Base-by-base conservation (phyloP, 2,329 filamentous ascomycete genomes). In the Cercospora sp. region DNA sequence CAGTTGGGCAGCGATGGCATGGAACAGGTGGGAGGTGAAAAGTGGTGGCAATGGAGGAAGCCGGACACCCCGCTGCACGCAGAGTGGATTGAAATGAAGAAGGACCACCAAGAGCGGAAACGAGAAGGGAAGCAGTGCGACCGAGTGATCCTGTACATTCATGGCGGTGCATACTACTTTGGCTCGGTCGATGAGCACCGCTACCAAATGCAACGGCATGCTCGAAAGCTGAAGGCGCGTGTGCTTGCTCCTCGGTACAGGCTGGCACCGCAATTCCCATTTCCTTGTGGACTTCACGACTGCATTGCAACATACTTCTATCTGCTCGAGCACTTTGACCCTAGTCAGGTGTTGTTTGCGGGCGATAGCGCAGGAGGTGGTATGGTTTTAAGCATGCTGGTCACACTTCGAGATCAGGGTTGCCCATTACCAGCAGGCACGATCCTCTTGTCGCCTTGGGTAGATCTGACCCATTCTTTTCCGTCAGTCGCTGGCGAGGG, bases 161-260 rank as follows among this genome's bases (percentile, higher is more conserved):
- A 98, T 77, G 95, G 95, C 13, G 94, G 94, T 6, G 94, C 91
- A 21, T 98, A 97, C 81, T 99, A 90, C 81, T 98, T 99, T 78
- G 94, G 95, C 13, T 96, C 93, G 74, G 90, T 97, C 43, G 94
- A 97, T 77, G 94, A 97, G 79, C 95, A 98, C 82, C 89, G 95
- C n/a, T 98, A 98, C 81, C 94, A 98, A 84, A 89, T 99, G 85
- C 95, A 99, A 80, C 87, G 94, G 60, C 94, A 98, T 85, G 95
- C 95, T 30, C 87, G 95, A 64, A 98, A 98, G 81, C 85, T 99
- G 69, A 93, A 95, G 80, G 94, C 93, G 18, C 87, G 93, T 65
- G 91, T 97, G 7, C 89, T 98, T 79, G 93, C 94, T 72, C 85
- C 94, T 5, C 85, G 89, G 69, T 99, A 98, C 79, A 88, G 95